Conservation (phyloP, 306 rosid species). For the Vicia faba region DNA sequence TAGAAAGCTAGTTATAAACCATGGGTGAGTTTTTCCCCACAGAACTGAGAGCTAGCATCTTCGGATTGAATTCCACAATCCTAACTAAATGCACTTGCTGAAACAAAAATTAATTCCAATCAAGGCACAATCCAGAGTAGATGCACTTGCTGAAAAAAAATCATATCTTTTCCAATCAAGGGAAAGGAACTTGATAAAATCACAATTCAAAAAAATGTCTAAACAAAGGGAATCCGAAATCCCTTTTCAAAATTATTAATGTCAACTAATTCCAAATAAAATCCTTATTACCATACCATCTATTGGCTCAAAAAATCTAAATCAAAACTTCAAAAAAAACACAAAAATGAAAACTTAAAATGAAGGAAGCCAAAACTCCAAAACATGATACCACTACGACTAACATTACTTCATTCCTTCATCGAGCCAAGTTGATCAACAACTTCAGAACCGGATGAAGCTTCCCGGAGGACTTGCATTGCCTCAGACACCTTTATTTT, state of each 20-base stretch:
- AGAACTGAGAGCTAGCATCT: background rate
- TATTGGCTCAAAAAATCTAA: background rate
- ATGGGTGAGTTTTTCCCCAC: background rate
- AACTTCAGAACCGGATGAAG: slow-evolving; percentile 54
- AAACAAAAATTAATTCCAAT: background rate
- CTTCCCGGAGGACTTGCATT: slow-evolving; percentile 69
- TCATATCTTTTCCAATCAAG: background rate
- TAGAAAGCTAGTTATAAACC: slow-evolving; percentile 1
- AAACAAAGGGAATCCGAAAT: background rate
- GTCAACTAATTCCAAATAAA: background rate
- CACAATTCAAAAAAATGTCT: background rate
- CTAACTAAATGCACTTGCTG: background rate
- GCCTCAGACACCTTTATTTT: slow-evolving; percentile 84
- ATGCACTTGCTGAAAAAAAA: background rate
- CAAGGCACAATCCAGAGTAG: background rate
- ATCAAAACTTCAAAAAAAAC: background rate
- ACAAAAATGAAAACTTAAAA: background rate
- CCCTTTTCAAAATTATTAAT: background rate
- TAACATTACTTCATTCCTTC: slow-evolving; percentile 43
- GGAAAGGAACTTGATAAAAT: background rate
- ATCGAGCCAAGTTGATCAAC: slow-evolving; percentile 54
- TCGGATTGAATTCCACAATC: background rate
- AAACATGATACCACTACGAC: background rate
- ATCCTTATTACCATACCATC: background rate
- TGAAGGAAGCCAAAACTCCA: background rate